Conservation (phyloP, 1,284 basidiomycete species). For the Gymnopus androsaceus region DNA sequence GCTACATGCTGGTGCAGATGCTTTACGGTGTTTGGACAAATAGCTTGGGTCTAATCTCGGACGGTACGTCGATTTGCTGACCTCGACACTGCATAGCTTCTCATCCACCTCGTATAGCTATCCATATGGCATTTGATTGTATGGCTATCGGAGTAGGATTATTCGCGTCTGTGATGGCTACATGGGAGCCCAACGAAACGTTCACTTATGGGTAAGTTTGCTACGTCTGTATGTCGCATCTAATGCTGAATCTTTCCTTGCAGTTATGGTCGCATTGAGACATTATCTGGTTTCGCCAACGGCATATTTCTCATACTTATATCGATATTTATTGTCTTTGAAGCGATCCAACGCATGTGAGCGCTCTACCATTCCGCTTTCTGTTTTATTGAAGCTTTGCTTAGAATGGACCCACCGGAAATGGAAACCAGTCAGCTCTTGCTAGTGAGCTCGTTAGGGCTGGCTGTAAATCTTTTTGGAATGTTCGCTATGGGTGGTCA, state of each 20-base stretch:
- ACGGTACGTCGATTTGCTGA: slow-evolving; percentile 64
- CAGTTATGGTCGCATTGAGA: slow-evolving; percentile 97
- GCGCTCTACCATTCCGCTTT: slow-evolving; percentile 31
- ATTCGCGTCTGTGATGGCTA: slow-evolving; percentile 96
- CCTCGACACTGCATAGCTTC: background rate
- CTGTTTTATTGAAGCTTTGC: slow-evolving; percentile 8
- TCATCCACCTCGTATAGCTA: slow-evolving; percentile 59
- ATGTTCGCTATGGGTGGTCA: slow-evolving; percentile 99
- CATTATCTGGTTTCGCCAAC: slow-evolving; percentile 96
- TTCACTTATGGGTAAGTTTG: slow-evolving; percentile 89
- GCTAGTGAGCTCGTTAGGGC: slow-evolving; percentile 85
- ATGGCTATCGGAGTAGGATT: slow-evolving; percentile 96
- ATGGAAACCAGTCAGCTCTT: slow-evolving; percentile 97
- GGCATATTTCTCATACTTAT: slow-evolving; percentile 96
- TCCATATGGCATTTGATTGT: slow-evolving; percentile 99
- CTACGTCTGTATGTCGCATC: background rate
- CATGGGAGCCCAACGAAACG: slow-evolving; percentile 91
- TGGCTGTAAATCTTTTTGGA: slow-evolving; percentile 95
- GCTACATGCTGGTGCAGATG: slow-evolving; percentile 96
- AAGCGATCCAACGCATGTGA: slow-evolving; percentile 93
- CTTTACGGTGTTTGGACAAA: slow-evolving; percentile 98
- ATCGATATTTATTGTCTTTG: slow-evolving; percentile 97
- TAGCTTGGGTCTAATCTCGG: slow-evolving; percentile 93
- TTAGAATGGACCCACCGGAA: slow-evolving; percentile 90
- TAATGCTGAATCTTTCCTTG: too few relatives aligned